These are phyloP conservation scores for Daedaleopsis nitida DNA, from an alignment of 768 basidiomycete species.

Conservation along the genomic window DNA sequence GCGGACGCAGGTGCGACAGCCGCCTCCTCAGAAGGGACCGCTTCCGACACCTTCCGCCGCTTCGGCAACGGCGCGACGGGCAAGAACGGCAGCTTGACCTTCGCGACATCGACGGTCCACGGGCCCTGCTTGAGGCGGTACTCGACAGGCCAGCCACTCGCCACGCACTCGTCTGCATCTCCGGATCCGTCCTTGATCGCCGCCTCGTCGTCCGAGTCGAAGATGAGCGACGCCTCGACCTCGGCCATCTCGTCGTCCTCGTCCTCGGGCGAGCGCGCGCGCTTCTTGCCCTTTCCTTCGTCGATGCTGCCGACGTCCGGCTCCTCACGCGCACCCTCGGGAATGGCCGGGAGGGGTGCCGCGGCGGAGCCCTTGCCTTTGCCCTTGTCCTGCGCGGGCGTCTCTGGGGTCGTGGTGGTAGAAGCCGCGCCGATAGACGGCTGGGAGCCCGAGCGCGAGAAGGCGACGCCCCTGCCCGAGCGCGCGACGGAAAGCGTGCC, in stretches of 20 bases:
- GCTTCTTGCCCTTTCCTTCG: slow-evolving; percentile 1
- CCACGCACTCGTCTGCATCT: no score
- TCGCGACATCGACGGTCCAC: no score
- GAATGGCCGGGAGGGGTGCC: neutral
- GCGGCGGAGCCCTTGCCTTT: neutral
- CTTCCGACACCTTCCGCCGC: no score
- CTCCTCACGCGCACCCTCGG: neutral
- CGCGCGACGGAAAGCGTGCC: neutral
- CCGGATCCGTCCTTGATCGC: no score
- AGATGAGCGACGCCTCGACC: neutral
- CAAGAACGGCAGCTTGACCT: no score
- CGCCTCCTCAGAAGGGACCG: no score
- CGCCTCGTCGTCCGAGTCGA: neutral
- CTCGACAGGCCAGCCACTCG: no score
- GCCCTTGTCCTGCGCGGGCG: neutral
- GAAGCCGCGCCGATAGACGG: neutral
- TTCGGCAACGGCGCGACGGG: no score
- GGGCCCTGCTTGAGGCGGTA: no score
- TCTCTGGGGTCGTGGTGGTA: neutral
- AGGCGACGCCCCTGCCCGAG: neutral
- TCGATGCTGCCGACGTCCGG: neutral
- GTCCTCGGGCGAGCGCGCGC: neutral
- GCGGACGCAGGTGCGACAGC: no score
- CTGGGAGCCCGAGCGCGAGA: neutral
- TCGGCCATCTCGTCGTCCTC: neutral